These are phyloP conservation scores for Aquilaria agallochum DNA, from an alignment of 441 rosid species.

Conservation along the genomic window DNA sequence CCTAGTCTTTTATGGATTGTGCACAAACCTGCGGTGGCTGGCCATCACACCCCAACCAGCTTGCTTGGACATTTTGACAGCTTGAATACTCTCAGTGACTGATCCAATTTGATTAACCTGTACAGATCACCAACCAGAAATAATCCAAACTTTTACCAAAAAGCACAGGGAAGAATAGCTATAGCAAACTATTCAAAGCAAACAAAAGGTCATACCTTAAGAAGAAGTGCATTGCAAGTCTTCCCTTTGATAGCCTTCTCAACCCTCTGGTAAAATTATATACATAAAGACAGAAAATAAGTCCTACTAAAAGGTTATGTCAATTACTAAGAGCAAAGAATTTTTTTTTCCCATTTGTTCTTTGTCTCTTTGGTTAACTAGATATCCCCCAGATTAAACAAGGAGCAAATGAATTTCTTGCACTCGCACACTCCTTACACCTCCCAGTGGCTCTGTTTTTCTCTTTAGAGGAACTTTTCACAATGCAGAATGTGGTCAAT, in stretches of 20 bases:
- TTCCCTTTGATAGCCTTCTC: slow-evolving; percentile 85
- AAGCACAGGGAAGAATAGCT: not conserved
- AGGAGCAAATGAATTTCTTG: too few relatives aligned
- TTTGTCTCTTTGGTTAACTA: too few relatives aligned
- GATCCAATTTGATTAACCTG: slow-evolving; percentile 98
- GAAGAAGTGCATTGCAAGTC: slow-evolving; percentile 95
- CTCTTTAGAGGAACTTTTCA: too few relatives aligned
- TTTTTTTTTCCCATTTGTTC: too few relatives aligned
- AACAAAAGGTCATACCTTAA: slow-evolving; percentile 46
- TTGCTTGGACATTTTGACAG: slow-evolving; percentile 89
- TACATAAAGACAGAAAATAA: not conserved
- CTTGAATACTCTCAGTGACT: slow-evolving; percentile 96
- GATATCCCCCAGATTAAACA: too few relatives aligned
- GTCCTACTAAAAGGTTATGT: too few relatives aligned
- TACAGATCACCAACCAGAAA: slow-evolving; percentile 8
- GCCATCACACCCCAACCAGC: slow-evolving; percentile 99
- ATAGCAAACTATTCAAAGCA: not conserved
- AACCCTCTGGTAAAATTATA: slow-evolving; percentile 57
- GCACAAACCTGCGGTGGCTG: slow-evolving; percentile 67
- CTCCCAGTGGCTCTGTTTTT: too few relatives aligned
- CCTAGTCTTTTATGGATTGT: not conserved
- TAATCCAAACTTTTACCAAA: not conserved
- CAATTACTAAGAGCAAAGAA: too few relatives aligned
- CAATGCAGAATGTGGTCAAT: too few relatives aligned
- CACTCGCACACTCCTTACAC: too few relatives aligned